Percentiles rank a stretch among this genome's conserved stretches.
Evolutionary conservation across 148 eudicot genomes (phyloP).

Genomic region (Nepenthes mirabilis): DNA sequence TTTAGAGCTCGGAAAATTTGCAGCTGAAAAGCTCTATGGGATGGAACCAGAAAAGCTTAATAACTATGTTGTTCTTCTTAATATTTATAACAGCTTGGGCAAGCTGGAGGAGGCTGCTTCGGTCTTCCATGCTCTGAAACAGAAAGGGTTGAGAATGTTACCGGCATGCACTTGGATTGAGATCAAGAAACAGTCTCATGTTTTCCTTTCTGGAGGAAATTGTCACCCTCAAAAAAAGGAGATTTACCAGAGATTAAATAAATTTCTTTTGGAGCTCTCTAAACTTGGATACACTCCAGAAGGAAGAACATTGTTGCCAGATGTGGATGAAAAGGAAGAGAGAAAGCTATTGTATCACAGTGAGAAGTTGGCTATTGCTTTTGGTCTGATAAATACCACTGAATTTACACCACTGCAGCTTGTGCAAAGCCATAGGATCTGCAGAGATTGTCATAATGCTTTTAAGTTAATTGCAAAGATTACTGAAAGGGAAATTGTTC

Average conservation of each 20-base stretch:
- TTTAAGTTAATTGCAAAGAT: conserved; percentile 47
- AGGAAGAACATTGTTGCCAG: conserved; percentile 48
- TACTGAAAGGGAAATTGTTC: conserved; percentile 31
- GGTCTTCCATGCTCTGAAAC: conserved; percentile 41
- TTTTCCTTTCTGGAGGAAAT: conserved; percentile 46
- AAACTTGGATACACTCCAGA: conserved; percentile 48
- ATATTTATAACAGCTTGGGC: conserved; percentile 53
- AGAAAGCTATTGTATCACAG: conserved; percentile 43
- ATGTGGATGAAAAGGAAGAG: conserved; percentile 69
- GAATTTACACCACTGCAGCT: conserved; percentile 43
- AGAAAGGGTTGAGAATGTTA: conserved; percentile 49
- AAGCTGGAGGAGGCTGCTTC: conserved; percentile 63
- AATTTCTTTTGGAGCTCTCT: conserved; percentile 38
- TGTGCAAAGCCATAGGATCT: conserved; percentile 65
- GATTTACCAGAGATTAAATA: conserved; percentile 37
- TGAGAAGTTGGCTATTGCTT: conserved; percentile 68
- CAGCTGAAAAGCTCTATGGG: conserved; percentile 69
- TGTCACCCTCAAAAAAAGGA: conserved; percentile 30
- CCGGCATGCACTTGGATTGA: conserved; percentile 83
- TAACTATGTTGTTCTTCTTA: conserved; percentile 61
- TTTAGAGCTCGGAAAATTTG: conserved; percentile 53
- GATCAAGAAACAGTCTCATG: conserved; percentile 46
- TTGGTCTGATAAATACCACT: conserved; percentile 49
- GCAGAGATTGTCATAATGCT: conserved; percentile 56
- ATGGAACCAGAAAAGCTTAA: conserved; percentile 81